Conservation (phyloP, 78 protist genomes). For the Acrasis kona region DNA sequence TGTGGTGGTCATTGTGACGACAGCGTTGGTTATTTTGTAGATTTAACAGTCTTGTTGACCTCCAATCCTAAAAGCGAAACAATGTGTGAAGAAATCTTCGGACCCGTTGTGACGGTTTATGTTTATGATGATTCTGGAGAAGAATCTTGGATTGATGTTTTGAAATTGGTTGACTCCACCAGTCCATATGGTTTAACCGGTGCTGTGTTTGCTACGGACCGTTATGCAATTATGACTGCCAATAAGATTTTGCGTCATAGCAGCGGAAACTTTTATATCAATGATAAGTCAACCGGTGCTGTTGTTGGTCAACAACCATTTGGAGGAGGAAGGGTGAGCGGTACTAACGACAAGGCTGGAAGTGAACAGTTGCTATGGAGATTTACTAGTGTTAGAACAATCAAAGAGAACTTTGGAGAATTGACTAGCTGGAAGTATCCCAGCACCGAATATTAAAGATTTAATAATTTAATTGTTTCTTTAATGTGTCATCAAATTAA, state of each 20-base stretch:
- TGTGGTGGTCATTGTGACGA: constrained; percentile 59
- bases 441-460: too few relatives aligned
- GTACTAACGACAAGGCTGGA: constrained; percentile 95
- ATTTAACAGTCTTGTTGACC: constrained; percentile 76
- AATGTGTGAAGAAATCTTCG: constrained; percentile 86
- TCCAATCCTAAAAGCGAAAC: constrained; percentile 51
- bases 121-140: constrained; percentile 51
- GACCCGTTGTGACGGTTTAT: constrained; percentile 83
- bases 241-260: constrained; percentile 36
- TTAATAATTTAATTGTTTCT: too few relatives aligned
- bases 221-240: constrained; percentile 14
- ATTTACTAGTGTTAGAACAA: constrained; percentile 62
- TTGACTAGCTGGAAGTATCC: background rate
- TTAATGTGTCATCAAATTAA: too few relatives aligned
- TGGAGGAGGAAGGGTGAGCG: constrained; percentile 51
- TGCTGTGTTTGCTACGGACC: constrained; percentile 39
- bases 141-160: constrained; percentile 3
- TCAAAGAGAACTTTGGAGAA: constrained; percentile 67
- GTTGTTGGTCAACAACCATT: constrained; percentile 87
- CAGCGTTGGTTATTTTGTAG: constrained; percentile 71
- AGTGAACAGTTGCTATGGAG: constrained; percentile 42
- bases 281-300: constrained; percentile 90
- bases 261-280: constrained; percentile 90
- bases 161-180: constrained; percentile 38
- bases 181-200: constrained; percentile 82